Evolutionary conservation across 495 filamentous ascomycete species (phyloP), one percentile per base, ranked within the genome.

Genomic region (Poronia punctata): DNA sequence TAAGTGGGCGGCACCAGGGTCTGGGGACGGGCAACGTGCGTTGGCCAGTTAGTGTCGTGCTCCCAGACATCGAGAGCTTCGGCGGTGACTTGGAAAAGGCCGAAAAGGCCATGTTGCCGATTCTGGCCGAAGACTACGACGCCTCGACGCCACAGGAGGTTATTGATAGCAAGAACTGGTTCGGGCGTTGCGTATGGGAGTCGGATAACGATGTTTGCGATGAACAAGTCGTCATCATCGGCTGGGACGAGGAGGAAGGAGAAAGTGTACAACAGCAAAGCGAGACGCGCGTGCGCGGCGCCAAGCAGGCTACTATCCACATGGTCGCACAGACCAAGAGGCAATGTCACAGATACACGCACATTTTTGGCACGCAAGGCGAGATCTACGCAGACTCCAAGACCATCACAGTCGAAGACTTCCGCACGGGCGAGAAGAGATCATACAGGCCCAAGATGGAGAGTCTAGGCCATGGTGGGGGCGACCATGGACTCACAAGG

Each of bases 101-200:
- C 23, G 51, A 42, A 14, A 45, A 37, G 0, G 64, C 65, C 12
- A 52, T 87, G 7, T 52, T 75, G 1, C 56, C 61, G 0, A 66
- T 59, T 18, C 68, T 98, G 1, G 55, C 56, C 1, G 78, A 85
- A 43, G 79, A 96, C 58, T 95, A 94, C 50, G 67, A 76, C 24
- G 31, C 21, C 3, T 45, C 45, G 9, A 66, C 62, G 5, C 76
- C 74, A 1, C 50, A 70, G 1, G 61, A 66, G 7, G 67, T 79
- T 6, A 69, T 88, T 7, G 71, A 80, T 36, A 39, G 62, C 7
- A 65, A 77, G 14, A 80, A 82, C 12, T 95, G 88, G 88, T 96
- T 86, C 52, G 92, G 92, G 1, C 78, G 89, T 21, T 98, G 93
- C 56, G 92, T 98, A 7, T 98, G 81, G 61, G 92, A 95, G 58